phyloP scores from a whole-genome alignment of 169 alveolate genomes.

The Eimeria mitis region DNA sequence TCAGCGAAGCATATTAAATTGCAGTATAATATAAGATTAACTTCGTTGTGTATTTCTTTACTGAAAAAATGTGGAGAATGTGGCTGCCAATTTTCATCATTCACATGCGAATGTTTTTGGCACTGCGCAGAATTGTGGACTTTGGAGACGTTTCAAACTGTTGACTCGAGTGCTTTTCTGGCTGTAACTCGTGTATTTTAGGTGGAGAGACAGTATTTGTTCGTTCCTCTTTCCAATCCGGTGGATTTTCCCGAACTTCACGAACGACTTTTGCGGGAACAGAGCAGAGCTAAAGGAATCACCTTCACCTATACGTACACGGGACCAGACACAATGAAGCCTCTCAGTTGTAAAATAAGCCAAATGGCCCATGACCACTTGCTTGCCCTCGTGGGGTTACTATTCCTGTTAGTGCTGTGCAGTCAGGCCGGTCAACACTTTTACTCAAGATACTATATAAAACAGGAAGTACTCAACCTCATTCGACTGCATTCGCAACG shows the following conservation, averaged over 20 bases:
- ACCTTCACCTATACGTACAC: conserved; percentile 28
- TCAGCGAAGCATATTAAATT: neutral
- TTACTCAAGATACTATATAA: conserved; percentile 5
- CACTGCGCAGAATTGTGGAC: neutral
- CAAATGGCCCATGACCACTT: conserved; percentile 4
- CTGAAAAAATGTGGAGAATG: neutral
- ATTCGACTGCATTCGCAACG: conserved; percentile 14
- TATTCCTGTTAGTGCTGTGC: neutral
- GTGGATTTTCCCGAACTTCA: conserved; percentile 58
- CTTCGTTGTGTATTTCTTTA: neutral
- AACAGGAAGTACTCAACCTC: conserved; percentile 34
- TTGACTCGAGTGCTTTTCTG: neutral
- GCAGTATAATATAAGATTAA: neutral
- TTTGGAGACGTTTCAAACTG: neutral
- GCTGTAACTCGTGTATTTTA: neutral
- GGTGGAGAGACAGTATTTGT: conserved; percentile 47
- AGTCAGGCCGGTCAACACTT: conserved; percentile 14
- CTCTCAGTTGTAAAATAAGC: conserved; percentile 1
- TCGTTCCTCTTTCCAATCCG: conserved; percentile 37
- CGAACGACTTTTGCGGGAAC: conserved; percentile 56
- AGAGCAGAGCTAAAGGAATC: conserved; percentile 48
- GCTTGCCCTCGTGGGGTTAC: neutral
- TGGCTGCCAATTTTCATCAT: neutral
- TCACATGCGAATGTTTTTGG: neutral
- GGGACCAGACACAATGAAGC: conserved; percentile 17